These are phyloP conservation scores for Aureobasidium pullulans DNA, from an alignment of 2,329 filamentous ascomycete genomes.

Conservation along the genomic window DNA sequence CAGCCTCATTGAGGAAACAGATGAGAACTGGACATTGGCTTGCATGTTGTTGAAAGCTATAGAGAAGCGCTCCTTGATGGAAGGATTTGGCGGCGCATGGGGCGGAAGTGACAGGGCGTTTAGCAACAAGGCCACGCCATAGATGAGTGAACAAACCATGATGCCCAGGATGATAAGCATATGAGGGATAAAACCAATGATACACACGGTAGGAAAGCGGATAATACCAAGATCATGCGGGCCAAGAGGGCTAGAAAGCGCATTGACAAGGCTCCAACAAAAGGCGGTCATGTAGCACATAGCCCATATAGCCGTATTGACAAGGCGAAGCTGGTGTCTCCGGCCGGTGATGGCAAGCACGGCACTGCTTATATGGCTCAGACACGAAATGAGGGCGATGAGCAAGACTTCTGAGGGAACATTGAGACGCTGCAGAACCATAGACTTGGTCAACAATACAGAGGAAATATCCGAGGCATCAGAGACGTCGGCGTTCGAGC, in stretches of 20 bases:
- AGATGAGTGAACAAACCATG: constrained; percentile 65
- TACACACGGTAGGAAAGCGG: constrained; percentile 86
- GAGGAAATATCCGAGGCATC: constrained; percentile 18
- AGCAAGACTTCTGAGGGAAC: constrained; percentile 83
- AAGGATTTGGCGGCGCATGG: constrained; percentile 37
- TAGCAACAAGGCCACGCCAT: constrained; percentile 65
- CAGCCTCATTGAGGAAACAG: constrained; percentile 57
- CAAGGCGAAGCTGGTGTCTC: constrained; percentile 69
- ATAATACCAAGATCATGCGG: constrained; percentile 62
- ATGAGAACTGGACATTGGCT: constrained; percentile 77
- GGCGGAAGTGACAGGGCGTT: constrained; percentile 62
- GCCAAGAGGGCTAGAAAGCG: constrained; percentile 38
- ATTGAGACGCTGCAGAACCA: constrained; percentile 74
- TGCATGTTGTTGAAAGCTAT: constrained; percentile 84
- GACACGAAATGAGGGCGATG: constrained; percentile 77
- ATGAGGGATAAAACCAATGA: constrained; percentile 91
- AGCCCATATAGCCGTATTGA: constrained; percentile 86
- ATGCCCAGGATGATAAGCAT: constrained; percentile 81
- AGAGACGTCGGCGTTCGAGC: constrained; percentile 21
- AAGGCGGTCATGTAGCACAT: constrained; percentile 84
- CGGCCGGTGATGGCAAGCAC: constrained; percentile 71
- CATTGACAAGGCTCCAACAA: constrained; percentile 59
- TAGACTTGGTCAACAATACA: constrained; percentile 47
- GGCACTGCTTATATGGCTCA: constrained; percentile 83
- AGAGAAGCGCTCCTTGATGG: constrained; percentile 53